These are phyloP conservation scores for Tetrapisispora taiwanensis DNA, from an alignment of 805 yeast species.

Conservation along the genomic window DNA sequence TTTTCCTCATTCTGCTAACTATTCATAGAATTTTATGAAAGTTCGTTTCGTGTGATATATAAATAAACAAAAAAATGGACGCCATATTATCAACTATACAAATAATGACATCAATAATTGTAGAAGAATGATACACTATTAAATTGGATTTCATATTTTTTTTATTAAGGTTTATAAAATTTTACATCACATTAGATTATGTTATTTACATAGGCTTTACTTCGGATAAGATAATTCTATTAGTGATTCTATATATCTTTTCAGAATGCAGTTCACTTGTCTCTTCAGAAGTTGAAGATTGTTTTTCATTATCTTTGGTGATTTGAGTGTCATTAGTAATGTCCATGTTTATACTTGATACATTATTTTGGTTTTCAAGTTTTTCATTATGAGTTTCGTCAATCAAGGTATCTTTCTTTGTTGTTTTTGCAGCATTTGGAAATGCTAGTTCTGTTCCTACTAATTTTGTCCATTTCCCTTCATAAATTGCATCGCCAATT, in stretches of 20 bases:
- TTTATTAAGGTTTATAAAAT: too few species aligned
- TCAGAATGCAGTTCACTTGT: conserved; percentile 5
- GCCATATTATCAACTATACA: too few species aligned
- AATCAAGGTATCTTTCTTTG: conserved; percentile 6
- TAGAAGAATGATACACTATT: too few species aligned
- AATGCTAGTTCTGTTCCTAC: conserved; percentile 64
- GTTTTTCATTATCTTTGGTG: neutral
- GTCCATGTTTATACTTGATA: conserved; percentile 2
- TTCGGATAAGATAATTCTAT: conserved; percentile 18
- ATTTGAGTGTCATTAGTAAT: conserved; percentile 7
- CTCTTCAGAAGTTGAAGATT: conserved; percentile 6
- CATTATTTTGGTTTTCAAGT: conserved; percentile 2
- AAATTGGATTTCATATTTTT: too few species aligned
- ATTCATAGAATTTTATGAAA: too few species aligned
- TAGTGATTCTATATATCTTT: conserved; percentile 23
- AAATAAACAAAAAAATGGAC: too few species aligned
- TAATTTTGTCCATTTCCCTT: conserved; percentile 66
- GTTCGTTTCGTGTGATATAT: too few species aligned
- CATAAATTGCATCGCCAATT: conserved; percentile 49
- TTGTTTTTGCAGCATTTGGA: conserved; percentile 20
- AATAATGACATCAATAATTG: too few species aligned
- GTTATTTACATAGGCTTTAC: conserved; percentile 22
- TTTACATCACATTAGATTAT: neutral
- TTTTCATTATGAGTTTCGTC: neutral
- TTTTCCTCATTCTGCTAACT: too few species aligned